phyloP scores from a whole-genome alignment of 805 yeast species.

The Komagataella pastoris region DNA sequence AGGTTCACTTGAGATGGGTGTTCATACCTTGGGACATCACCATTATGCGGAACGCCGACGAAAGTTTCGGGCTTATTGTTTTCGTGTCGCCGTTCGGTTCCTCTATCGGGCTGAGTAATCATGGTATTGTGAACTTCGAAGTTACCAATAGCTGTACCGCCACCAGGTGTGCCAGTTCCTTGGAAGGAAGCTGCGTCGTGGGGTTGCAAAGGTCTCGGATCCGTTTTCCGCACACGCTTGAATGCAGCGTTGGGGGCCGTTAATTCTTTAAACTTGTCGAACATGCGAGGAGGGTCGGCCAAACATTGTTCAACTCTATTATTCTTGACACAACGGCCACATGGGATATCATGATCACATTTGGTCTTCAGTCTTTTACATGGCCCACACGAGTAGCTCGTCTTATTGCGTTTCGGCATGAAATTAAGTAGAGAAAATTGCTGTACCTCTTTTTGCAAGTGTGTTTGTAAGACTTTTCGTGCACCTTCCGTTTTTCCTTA shows the following conservation, averaged over 20 bases:
- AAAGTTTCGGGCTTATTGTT: background rate
- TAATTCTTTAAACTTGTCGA: background rate
- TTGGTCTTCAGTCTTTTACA: constrained; percentile 5
- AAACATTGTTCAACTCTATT: constrained; percentile 11
- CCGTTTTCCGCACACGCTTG: background rate
- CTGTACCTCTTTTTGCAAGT: background rate
- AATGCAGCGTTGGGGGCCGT: background rate
- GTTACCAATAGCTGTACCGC: background rate
- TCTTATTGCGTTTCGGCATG: background rate
- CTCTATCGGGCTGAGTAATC: background rate
- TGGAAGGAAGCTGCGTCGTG: background rate
- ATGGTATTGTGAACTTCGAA: background rate
- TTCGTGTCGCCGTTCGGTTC: background rate
- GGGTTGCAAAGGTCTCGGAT: background rate
- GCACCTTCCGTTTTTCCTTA: background rate
- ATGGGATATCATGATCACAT: constrained; percentile 6
- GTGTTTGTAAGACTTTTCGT: constrained; percentile 1
- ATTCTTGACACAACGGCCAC: constrained; percentile 4
- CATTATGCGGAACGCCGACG: background rate
- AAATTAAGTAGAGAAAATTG: background rate
- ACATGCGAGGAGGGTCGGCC: constrained; percentile 12
- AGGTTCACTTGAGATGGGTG: background rate
- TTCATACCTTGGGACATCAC: background rate
- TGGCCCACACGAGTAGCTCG: constrained; percentile 1
- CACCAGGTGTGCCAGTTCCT: background rate